Evolutionary conservation across 2,329 filamentous ascomycete genomes (phyloP).

Genomic region (Helotiales sp.): DNA sequence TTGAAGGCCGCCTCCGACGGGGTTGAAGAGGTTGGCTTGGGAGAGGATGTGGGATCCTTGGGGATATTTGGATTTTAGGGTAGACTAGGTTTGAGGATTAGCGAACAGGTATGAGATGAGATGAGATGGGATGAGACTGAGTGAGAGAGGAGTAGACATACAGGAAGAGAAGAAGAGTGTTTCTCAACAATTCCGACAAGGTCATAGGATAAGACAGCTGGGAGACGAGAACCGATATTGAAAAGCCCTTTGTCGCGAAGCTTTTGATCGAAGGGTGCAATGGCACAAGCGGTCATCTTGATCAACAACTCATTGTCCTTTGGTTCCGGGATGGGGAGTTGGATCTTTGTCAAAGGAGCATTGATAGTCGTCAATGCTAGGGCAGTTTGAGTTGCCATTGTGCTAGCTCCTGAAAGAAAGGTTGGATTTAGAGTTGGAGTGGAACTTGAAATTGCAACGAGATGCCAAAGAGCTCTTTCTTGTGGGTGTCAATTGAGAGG

Average conservation of each 20-base stretch:
- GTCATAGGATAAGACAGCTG: slow-evolving; percentile 38
- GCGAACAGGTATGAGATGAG: slow-evolving; percentile 29
- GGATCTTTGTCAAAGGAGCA: slow-evolving; percentile 26
- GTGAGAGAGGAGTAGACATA: background rate
- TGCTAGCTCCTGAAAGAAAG: background rate
- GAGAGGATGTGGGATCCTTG: slow-evolving; percentile 37
- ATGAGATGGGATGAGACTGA: background rate
- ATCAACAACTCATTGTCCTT: slow-evolving; percentile 38
- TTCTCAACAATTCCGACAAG: slow-evolving; percentile 36
- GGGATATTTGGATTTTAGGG: slow-evolving; percentile 21
- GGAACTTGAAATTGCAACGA: background rate
- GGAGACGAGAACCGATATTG: slow-evolving; percentile 32
- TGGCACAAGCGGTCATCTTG: slow-evolving; percentile 37
- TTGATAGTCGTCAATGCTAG: slow-evolving; percentile 29
- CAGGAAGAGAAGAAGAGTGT: background rate
- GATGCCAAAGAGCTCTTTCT: background rate
- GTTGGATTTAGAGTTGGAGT: background rate
- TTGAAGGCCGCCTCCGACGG: slow-evolving; percentile 35
- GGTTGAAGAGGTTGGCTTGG: slow-evolving; percentile 22
- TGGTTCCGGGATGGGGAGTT: slow-evolving; percentile 34
- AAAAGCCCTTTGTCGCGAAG: slow-evolving; percentile 39
- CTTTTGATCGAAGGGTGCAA: slow-evolving; percentile 39
- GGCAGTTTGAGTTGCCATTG: slow-evolving; percentile 27
- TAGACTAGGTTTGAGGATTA: no score
- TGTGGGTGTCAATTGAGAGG: no score